Percentiles rank a stretch among this genome's conserved stretches.
Conservation (phyloP, 257 asterid genomes). For the Solanum acaule region DNA sequence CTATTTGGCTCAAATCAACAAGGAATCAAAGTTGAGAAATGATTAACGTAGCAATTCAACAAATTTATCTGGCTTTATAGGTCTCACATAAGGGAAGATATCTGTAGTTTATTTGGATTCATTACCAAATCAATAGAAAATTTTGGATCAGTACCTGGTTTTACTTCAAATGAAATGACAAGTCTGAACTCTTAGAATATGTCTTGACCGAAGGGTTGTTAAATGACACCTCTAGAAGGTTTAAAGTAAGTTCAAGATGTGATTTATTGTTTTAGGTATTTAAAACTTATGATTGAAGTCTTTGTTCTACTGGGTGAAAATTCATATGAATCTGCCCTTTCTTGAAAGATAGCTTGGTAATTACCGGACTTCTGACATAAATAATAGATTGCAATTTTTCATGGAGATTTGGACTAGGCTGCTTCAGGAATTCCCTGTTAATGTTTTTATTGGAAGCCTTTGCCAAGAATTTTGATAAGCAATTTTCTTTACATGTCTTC, state of each 20-base stretch:
- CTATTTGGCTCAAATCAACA: background rate
- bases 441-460: background rate
- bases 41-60: background rate
- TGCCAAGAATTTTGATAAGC: background rate
- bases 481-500: background rate
- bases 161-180: background rate
- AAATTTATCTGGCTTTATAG: background rate
- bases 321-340: background rate
- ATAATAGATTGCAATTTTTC: background rate
- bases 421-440: background rate
- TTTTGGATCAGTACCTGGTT: background rate
- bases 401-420: background rate
- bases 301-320: background rate
- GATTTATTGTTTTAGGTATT: background rate
- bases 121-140: background rate
- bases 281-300: background rate
- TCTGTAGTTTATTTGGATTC: background rate
- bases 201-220: background rate
- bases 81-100: background rate
- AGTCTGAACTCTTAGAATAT: background rate
- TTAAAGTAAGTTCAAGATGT: background rate
- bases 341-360: background rate
- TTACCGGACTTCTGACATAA: background rate
- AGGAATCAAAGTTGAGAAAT: background rate
- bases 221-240: background rate